Conservation (phyloP, 2,329 filamentous ascomycete genomes). For the Diaporthe batatas region DNA sequence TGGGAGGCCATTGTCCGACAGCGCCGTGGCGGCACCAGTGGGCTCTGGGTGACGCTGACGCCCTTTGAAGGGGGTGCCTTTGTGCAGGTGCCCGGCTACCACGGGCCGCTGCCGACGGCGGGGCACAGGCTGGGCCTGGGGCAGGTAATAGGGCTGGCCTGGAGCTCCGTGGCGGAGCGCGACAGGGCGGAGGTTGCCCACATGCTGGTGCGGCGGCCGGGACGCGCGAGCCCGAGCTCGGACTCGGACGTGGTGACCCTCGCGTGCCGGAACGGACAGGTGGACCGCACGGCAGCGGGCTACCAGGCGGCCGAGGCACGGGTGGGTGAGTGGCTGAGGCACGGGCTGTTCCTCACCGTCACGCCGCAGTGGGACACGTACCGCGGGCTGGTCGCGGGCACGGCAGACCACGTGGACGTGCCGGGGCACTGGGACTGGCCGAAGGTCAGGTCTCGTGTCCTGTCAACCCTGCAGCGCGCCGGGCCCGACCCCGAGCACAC, state of each 20-base stretch:
- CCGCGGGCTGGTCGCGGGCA: neutral
- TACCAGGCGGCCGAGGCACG: neutral
- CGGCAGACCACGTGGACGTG: neutral
- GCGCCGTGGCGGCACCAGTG: neutral
- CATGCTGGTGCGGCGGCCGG: constrained; percentile 5
- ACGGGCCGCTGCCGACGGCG: neutral
- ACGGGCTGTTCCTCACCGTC: neutral
- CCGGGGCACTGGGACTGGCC: neutral
- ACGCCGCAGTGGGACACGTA: constrained; percentile 3
- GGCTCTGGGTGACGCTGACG: neutral
- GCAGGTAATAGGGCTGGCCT: neutral
- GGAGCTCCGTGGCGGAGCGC: neutral
- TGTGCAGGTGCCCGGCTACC: neutral
- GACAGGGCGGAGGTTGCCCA: neutral
- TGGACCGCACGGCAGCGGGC: neutral
- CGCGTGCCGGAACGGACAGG: neutral
- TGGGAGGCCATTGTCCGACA: constrained; percentile 22
- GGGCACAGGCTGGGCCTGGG: neutral
- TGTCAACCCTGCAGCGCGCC: too few species aligned
- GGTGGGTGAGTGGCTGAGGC: neutral
- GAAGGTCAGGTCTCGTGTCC: neutral
- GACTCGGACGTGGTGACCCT: neutral
- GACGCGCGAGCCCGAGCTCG: too few species aligned
- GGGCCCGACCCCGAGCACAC: neutral
- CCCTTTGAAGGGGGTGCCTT: neutral